Conservation (phyloP, 2,329 filamentous ascomycete species). For the Pseudogymnoascus sp. region DNA sequence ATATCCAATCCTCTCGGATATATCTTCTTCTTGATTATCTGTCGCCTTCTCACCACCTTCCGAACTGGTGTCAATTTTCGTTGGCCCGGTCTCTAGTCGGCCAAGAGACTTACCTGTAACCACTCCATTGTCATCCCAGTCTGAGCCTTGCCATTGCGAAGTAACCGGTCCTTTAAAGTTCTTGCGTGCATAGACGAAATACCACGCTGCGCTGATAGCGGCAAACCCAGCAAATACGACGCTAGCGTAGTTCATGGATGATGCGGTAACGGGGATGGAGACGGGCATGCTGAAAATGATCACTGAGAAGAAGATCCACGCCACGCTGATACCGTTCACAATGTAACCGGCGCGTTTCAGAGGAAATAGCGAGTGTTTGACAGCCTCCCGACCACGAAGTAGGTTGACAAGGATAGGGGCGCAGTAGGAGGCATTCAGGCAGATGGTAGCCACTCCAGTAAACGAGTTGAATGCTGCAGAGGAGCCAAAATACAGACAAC, state of each 20-base stretch:
- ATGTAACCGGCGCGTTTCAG: slow-evolving; percentile 59
- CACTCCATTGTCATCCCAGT: neutral
- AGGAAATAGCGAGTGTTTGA: slow-evolving; percentile 58
- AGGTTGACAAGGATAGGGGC: slow-evolving; percentile 66
- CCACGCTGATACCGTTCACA: slow-evolving; percentile 60
- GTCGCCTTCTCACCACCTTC: neutral
- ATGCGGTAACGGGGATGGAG: slow-evolving; percentile 46
- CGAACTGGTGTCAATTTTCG: neutral
- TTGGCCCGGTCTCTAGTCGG: neutral
- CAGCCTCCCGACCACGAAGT: slow-evolving; percentile 54
- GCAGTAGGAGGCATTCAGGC: slow-evolving; percentile 65
- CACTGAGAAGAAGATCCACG: slow-evolving; percentile 62
- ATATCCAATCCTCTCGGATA: neutral
- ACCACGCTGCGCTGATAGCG: slow-evolving; percentile 51
- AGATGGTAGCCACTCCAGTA: slow-evolving; percentile 72
- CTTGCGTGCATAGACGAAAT: slow-evolving; percentile 52
- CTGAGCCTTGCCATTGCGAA: neutral
- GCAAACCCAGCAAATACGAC: slow-evolving; percentile 58
- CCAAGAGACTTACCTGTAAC: neutral
- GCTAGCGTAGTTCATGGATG: slow-evolving; percentile 57
- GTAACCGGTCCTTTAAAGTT: slow-evolving; percentile 49
- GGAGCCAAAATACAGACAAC: slow-evolving; percentile 71
- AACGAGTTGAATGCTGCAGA: slow-evolving; percentile 71
- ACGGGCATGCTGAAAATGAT: slow-evolving; percentile 71
- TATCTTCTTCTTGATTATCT: neutral